Conservation (phyloP, 495 filamentous ascomycete species). For the Ascobolus immersus region DNA sequence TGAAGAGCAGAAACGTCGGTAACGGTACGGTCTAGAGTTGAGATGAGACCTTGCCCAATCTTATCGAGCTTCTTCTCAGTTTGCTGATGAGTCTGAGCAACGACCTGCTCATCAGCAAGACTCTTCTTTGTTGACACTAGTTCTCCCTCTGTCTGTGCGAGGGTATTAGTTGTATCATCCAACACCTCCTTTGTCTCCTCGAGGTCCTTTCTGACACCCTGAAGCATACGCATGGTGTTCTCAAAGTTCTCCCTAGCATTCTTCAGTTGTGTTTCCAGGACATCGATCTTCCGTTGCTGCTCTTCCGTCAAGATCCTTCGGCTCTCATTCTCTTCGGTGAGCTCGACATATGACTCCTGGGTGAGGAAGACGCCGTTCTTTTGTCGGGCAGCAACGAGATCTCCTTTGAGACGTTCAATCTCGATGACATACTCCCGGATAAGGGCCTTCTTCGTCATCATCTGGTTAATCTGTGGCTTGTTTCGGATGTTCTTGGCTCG, state of each 20-base stretch:
- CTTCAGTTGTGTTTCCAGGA: slow-evolving; percentile 64
- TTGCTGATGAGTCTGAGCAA: slow-evolving; percentile 61
- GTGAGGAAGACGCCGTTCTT: slow-evolving; percentile 87
- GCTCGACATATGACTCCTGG: slow-evolving; percentile 57
- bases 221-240: slow-evolving; percentile 57
- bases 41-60: slow-evolving; percentile 48
- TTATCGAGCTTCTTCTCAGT: slow-evolving; percentile 52
- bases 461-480: slow-evolving; percentile 81
- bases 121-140: slow-evolving; percentile 46
- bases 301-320: slow-evolving; percentile 80
- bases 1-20: slow-evolving; percentile 55
- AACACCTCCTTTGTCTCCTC: slow-evolving; percentile 45
- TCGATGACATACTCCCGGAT: slow-evolving; percentile 76
- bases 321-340: slow-evolving; percentile 74
- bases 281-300: slow-evolving; percentile 72
- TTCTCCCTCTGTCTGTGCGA: slow-evolving; percentile 68
- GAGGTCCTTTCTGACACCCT: slow-evolving; percentile 60
- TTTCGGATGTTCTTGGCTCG: slow-evolving; percentile 95
- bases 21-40: slow-evolving; percentile 48
- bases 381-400: slow-evolving; percentile 76
- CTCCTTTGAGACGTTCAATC: slow-evolving; percentile 79
- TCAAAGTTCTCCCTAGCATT: slow-evolving; percentile 86
- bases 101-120: slow-evolving; percentile 50
- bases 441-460: slow-evolving; percentile 73
- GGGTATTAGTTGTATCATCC: slow-evolving; percentile 48